Evolutionary conservation across 768 basidiomycete genomes (phyloP).

Genomic region (Boletus tomentosulus): DNA sequence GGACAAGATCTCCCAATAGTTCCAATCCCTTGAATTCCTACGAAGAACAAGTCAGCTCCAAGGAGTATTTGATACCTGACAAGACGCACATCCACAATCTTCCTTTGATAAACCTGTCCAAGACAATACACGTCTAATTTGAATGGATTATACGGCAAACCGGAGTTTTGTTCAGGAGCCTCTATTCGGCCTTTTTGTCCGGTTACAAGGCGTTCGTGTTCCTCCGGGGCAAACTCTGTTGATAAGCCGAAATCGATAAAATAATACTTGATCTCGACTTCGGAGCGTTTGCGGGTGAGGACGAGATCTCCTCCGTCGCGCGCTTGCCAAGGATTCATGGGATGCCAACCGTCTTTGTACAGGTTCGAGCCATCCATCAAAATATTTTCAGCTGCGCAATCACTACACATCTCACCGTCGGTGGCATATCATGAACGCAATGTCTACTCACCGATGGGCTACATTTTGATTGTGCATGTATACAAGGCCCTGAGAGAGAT

Average conservation of each 20-base stretch:
- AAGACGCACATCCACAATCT: constrained; percentile 14
- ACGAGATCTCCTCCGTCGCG: constrained; percentile 16
- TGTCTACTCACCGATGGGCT: constrained; percentile 30
- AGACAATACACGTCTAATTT: constrained; percentile 28
- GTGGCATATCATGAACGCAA: no score
- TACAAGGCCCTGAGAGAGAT: constrained; percentile 24
- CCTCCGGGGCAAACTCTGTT: constrained; percentile 15
- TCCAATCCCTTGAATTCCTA: constrained; percentile 2
- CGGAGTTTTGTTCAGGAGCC: constrained; percentile 21
- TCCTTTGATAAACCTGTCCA: constrained; percentile 6
- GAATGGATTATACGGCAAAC: constrained; percentile 26
- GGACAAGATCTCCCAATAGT: no score
- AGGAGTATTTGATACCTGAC: no score
- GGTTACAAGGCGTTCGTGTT: not conserved
- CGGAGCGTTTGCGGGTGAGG: constrained; percentile 22
- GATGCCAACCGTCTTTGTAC: constrained; percentile 29
- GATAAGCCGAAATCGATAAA: constrained; percentile 37
- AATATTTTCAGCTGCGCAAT: constrained; percentile 29
- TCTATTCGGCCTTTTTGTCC: constrained; percentile 9
- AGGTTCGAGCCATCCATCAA: constrained; percentile 26
- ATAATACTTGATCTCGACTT: constrained; percentile 29
- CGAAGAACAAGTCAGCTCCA: not conserved
- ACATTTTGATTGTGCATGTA: constrained; percentile 35
- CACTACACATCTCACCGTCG: constrained; percentile 11
- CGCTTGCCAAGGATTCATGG: constrained; percentile 1